Base-by-base conservation (phyloP, 139 green algal genomes). In the Coelastrella sp. region DNA sequence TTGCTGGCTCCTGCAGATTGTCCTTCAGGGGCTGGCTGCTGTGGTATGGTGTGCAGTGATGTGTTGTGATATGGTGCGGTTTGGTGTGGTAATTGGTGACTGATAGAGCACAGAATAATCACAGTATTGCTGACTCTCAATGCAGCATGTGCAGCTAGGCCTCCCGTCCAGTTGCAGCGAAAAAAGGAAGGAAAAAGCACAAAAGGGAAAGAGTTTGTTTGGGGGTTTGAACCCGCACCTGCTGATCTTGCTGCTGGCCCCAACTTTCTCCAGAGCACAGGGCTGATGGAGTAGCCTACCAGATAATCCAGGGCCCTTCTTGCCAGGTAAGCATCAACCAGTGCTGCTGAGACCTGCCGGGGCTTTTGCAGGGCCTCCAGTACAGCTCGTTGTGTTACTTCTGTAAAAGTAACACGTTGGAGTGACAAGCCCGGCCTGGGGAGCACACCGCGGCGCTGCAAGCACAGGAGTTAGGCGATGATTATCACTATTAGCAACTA, bases 281-380 rank as follows among this genome's bases (percentile, higher is more conserved):
- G 97, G 4, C 94, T 97, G 7, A 99, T 76, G 57, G 81, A 88
- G 91, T 98, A 99, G 12, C 98, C 98, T 66, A 99, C 92, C n/a
- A 99, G 92, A 93, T 98, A 99, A 93, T 99, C 98, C 57, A 99
- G 95, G 3, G 94, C 96, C 1, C 96, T 89, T 11, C 98, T 91
- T 1, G 96, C 97, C 60, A 98, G 88, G 94, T 99, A 99, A 7
- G 98, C 97, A 35, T 98, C 92, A 76, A 99, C 97, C 82, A 99
- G 94, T 8, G 76, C 61, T 15, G 78, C 20, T 83, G 87, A 94
- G 6, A 98, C 91, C 57, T 94, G 80, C 7, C 97, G 88, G 1
- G 97, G 96, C 25, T 70, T 61, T 15, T 19, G 56, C 60, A 99
- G 78, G 0, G 98, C 97, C 7, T 92, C 59, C n/a, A 92, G 49